Base-by-base conservation (phyloP, 2,329 filamentous ascomycete genomes). In the Davidsoniella neocaledoniae region DNA sequence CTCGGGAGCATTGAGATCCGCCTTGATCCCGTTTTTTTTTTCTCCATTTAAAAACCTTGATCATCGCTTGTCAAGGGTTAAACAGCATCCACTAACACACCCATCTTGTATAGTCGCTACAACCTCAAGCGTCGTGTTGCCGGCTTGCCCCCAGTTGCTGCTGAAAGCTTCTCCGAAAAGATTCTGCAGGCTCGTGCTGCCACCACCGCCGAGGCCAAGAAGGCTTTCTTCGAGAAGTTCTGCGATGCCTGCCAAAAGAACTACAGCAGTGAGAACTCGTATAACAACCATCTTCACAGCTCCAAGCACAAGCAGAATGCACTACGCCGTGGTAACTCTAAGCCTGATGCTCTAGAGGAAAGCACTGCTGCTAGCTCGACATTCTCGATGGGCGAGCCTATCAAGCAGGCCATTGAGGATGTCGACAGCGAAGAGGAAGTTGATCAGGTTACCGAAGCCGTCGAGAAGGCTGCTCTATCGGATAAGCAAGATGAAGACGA, bases 201-300 rank as follows among this genome's bases (percentile, higher is more conserved):
- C 6, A 83, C 87, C 14, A 84, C 76, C 40, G 86, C 86, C 33
- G 86, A 90, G 55, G 86, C 87, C 50, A 84, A 87, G 55, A 86
- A 86, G 65, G 90, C 88, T 4, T 79, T 85, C 12, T 96, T 88
- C 61, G 86, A 95, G 63, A 87, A 83, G 61, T 68, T 72, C 26
- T 98, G 91, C 65, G 71, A 78, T 2, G 74, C 80, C 17, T 98
- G 91, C 69, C 76, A 83, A 60, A 94, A 94, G 70, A 87, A 83
- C 12, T 98, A 94, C 65, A 96, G 82, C 70, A 96, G 88, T 66
- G 86, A 95, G 61, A 95, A 95, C 67, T 90, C 91, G 33, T 96
- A 83, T 65, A 79, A 81, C 61, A 98, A 96, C 66, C 91, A 98
- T 62, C 64, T 96, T 51, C 80, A 79, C 53, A 95, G 88, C 67